Base-by-base conservation (phyloP, 805 yeast species). In the Yamadazyma olivae region DNA sequence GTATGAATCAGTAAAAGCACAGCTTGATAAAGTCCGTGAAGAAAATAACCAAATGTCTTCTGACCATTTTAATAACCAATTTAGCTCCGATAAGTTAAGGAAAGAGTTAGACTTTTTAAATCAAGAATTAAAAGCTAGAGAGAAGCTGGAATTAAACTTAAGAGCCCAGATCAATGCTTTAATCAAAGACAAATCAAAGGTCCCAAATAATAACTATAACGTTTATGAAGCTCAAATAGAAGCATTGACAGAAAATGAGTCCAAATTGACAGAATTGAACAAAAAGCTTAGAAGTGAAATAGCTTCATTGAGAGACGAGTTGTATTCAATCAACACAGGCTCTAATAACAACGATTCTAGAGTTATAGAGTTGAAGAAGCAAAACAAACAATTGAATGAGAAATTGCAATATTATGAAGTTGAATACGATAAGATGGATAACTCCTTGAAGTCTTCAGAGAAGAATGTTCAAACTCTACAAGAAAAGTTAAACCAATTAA, bases 341-440 rank as follows among this genome's bases (percentile, higher is more conserved):
- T 29, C 53, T 5, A 45, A 46, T 23, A 33, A 37, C 14, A 36
- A 14, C 14, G 38, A 38, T 20, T 26, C 44, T 5, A 33, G 33
- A 28, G 6, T 44, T 3, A 25, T 21, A 6, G 33, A 39, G 17
- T 23, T 57, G 13, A 48, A 49, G 31, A 40, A 44, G n/a, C 50
- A 43, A 30, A 38, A 35, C n/a, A 34, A 36, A 8, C 56, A 59
- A n/a, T 38, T 60, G 16, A 40, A 51, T 13, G 56, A 56, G 10
- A 53, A 53, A 24, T 45, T 62, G 8, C 40, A 44, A 6, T 56
- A 43, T 39, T 60, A 55, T 36, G 65, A 60, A 27, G 43, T 41
- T 19, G 63, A 60, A 35, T 57, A 57, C 30, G 56, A 48, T 5
- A 39, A 36, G 2, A 38, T 50, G 6, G 57, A 57, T 27, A 51